These are phyloP conservation scores for Lactuca sativa DNA, from an alignment of 129 eudicot genomes.

Conservation along the genomic window DNA sequence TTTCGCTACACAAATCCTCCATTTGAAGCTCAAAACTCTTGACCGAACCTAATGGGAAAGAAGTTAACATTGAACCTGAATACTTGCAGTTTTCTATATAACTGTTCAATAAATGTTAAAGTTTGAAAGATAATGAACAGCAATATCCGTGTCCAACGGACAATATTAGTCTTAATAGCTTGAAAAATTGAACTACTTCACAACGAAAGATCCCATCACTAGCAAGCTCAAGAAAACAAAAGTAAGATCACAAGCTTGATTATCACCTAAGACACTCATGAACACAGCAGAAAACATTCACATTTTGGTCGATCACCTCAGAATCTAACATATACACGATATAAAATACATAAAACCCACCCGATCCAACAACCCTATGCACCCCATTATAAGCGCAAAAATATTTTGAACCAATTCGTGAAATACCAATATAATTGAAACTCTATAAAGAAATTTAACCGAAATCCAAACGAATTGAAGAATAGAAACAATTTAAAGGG, in stretches of 20 bases:
- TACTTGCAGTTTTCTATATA: too few relatives aligned
- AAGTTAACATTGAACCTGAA: too few relatives aligned
- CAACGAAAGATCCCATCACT: constrained; percentile 17
- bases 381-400: constrained; percentile 4
- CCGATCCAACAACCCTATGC: constrained; percentile 27
- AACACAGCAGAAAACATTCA: constrained; percentile 7
- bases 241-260: background rate
- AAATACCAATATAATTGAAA: constrained; percentile 8
- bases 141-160: background rate
- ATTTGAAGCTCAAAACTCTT: too few relatives aligned
- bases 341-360: background rate
- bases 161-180: background rate
- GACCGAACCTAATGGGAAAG: too few relatives aligned
- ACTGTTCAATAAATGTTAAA: too few relatives aligned
- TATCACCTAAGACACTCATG: constrained; percentile 10
- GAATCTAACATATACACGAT: background rate
- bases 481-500: background rate
- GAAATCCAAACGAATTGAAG: constrained; percentile 16
- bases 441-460: background rate
- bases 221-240: constrained; percentile 7
- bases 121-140: background rate
- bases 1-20: too few relatives aligned
- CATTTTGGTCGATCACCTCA: background rate
- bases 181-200: background rate
- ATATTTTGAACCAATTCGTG: background rate